These are phyloP conservation scores for Solanum pennellii DNA, from an alignment of 257 asterid species.

Conservation along the genomic window DNA sequence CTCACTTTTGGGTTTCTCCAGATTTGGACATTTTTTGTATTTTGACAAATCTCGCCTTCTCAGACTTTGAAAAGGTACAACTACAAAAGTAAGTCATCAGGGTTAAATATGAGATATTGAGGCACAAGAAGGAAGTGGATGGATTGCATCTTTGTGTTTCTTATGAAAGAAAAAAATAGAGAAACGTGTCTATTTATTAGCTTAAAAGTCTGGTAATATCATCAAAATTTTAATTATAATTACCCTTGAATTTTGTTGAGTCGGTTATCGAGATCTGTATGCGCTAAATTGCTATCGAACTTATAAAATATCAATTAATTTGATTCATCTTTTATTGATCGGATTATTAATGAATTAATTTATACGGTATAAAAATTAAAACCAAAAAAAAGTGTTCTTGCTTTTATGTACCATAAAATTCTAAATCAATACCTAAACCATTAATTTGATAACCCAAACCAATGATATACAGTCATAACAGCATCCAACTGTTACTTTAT, in stretches of 20 bases:
- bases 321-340: neutral
- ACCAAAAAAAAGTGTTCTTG: too few relatives aligned
- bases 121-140: neutral
- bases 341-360: neutral
- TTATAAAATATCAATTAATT: neutral
- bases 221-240: neutral
- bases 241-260: neutral
- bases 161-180: neutral
- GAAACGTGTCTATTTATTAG: neutral
- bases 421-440: neutral
- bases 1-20: neutral
- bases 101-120: conserved; percentile 2
- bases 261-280: neutral
- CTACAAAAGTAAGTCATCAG: neutral
- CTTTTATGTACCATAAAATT: neutral
- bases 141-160: neutral
- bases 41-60: neutral
- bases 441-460: neutral
- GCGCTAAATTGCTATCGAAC: neutral
- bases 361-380: too few relatives aligned
- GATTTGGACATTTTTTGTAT: neutral
- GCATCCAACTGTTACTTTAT: neutral
- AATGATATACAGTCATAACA: neutral
- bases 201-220: neutral
- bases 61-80: neutral